These are phyloP conservation scores for Suillus sp. DNA, from an alignment of 768 basidiomycete genomes.

Conservation along the genomic window DNA sequence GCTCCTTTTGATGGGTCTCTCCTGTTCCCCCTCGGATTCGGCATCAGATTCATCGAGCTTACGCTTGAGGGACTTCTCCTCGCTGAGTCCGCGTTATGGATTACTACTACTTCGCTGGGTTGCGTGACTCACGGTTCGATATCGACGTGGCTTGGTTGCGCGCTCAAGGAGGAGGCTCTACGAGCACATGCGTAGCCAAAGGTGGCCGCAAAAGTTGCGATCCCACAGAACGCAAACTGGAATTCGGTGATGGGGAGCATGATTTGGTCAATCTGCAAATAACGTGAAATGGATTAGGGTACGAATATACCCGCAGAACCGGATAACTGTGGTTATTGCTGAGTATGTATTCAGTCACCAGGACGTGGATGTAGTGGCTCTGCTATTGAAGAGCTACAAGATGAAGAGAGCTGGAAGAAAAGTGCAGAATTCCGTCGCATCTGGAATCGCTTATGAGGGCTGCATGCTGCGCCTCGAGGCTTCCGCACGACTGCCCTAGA, in stretches of 20 bases:
- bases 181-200: conserved; percentile 59
- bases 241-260: conserved; percentile 57
- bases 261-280: conserved; percentile 1
- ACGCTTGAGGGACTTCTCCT: conserved; percentile 35
- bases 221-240: conserved; percentile 55
- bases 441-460: conserved; percentile 34
- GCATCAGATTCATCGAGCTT: conserved; percentile 33
- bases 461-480: conserved; percentile 35
- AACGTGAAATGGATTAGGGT: conserved; percentile 4
- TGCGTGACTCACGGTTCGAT: conserved; percentile 35
- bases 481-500: conserved; percentile 24
- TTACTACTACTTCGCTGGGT: conserved; percentile 32
- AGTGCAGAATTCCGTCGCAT: conserved; percentile 14
- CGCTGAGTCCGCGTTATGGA: conserved; percentile 24
- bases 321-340: background rate
- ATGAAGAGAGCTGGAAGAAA: conserved; percentile 24
- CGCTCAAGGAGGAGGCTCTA: conserved; percentile 30
- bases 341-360: conserved; percentile 6
- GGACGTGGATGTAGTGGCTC: conserved; percentile 8
- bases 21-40: conserved; percentile 31
- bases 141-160: conserved; percentile 22
- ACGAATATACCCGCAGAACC: background rate
- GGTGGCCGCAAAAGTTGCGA: conserved; percentile 62
- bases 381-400: conserved; percentile 13
- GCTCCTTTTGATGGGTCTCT: conserved; percentile 37